These are phyloP conservation scores for Seminavis robusta DNA, from an alignment of 108 stramenopile species.

Conservation along the genomic window DNA sequence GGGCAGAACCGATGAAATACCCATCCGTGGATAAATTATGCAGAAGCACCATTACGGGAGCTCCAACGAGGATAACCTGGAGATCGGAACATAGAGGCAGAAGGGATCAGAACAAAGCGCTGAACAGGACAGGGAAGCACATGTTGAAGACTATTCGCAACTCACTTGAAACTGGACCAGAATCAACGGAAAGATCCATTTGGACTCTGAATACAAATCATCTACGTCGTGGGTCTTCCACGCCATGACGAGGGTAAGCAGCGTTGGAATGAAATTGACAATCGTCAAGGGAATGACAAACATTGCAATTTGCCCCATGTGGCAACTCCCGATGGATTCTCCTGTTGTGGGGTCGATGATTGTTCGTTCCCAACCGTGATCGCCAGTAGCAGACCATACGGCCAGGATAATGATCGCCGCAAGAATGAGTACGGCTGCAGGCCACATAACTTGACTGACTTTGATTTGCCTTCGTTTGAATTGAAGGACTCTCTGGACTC, in stretches of 20 bases:
- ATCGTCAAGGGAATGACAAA: neutral
- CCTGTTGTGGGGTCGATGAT: conserved; percentile 6
- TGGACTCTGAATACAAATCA: conserved; percentile 9
- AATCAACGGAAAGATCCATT: conserved; percentile 9
- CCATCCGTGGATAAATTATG: conserved; percentile 4
- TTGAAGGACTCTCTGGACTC: conserved; percentile 11
- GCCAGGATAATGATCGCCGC: conserved; percentile 1
- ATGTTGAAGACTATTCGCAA: no score
- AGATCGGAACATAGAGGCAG: no score
- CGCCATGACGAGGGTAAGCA: conserved; percentile 3
- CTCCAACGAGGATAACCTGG: conserved; percentile 2
- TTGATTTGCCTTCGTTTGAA: neutral
- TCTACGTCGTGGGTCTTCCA: conserved; percentile 14
- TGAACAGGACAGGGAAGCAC: no score
- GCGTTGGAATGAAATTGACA: conserved; percentile 6
- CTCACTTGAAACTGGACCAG: conserved; percentile 1
- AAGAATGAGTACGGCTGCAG: neutral
- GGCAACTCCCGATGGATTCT: conserved; percentile 11
- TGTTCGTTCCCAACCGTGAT: neutral
- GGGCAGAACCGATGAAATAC: neutral
- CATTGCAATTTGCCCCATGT: neutral
- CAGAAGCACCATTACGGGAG: conserved; percentile 8
- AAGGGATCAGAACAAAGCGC: no score
- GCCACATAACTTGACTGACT: neutral
- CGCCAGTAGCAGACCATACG: conserved; percentile 6